These are phyloP conservation scores for Lichina pygmaea DNA, from an alignment of 495 filamentous ascomycete species.

Conservation along the genomic window DNA sequence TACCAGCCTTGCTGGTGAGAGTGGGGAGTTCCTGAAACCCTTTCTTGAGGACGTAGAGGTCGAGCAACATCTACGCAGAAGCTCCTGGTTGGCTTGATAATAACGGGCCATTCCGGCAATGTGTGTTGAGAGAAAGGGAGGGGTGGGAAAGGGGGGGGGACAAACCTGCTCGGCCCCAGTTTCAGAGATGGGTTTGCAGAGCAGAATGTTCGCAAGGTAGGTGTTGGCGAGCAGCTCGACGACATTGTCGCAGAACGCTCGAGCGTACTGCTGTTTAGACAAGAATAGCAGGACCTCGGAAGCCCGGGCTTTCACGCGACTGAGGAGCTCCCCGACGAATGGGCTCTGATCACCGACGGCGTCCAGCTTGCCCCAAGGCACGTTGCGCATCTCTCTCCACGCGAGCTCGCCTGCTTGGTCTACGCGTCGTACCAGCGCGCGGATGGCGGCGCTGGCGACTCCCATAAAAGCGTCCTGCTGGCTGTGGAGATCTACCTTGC, in stretches of 20 bases:
- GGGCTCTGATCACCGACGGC: constrained; percentile 85
- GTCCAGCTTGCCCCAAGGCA: constrained; percentile 84
- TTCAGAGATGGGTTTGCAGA: constrained; percentile 71
- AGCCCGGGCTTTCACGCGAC: constrained; percentile 36
- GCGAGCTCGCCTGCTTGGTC: constrained; percentile 57
- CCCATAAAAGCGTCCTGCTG: constrained; percentile 92
- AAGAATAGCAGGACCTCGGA: constrained; percentile 50
- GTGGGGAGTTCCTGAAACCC: constrained; percentile 41
- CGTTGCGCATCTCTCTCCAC: constrained; percentile 96
- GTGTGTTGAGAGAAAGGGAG: too few species aligned
- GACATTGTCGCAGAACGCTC: constrained; percentile 82
- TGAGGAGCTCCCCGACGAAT: constrained; percentile 60
- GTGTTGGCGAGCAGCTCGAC: constrained; percentile 59
- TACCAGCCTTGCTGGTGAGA: constrained; percentile 19
- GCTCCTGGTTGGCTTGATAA: background rate
- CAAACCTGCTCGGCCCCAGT: constrained; percentile 77
- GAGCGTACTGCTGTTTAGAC: constrained; percentile 80
- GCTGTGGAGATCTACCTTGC: constrained; percentile 62
- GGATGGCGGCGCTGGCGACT: constrained; percentile 67
- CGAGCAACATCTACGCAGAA: constrained; percentile 50
- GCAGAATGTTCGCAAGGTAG: constrained; percentile 63
- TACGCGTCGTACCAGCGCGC: constrained; percentile 57
- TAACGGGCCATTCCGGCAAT: too few species aligned
- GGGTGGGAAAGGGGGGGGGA: background rate
- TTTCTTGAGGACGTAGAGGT: constrained; percentile 77